phyloP scores from a whole-genome alignment of 2,329 filamentous ascomycete genomes.

The Alternaria ventricosa region DNA sequence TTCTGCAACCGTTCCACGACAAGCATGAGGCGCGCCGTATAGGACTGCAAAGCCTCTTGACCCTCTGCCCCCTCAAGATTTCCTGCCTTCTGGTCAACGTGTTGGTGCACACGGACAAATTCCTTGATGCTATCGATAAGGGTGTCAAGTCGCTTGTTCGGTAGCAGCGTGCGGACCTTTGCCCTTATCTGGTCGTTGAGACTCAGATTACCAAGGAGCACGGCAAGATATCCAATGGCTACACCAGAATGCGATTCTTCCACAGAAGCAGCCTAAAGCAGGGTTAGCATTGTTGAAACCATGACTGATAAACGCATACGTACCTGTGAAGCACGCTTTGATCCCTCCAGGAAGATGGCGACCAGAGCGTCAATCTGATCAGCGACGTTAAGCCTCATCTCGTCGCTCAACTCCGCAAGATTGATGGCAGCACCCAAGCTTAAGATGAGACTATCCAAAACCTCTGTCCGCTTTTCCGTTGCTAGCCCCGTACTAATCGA shows the following conservation, averaged over 20 bases:
- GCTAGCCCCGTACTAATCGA: conserved; percentile 35
- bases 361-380: conserved; percentile 65
- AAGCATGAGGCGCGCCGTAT: conserved; percentile 61
- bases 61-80: conserved; percentile 57
- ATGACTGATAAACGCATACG: conserved; percentile 36
- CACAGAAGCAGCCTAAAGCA: conserved; percentile 57
- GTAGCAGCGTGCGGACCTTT: conserved; percentile 53
- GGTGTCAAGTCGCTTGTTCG: conserved; percentile 55
- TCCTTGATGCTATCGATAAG: conserved; percentile 66
- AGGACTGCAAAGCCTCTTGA: conserved; percentile 54
- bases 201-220: conserved; percentile 82
- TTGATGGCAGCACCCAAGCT: conserved; percentile 86
- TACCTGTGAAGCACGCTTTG: conserved; percentile 72
- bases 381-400: conserved; percentile 53
- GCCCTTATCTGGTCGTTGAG: conserved; percentile 58
- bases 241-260: conserved; percentile 81
- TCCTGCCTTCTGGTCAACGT: conserved; percentile 59
- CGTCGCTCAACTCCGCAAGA: conserved; percentile 76
- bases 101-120: conserved; percentile 66
- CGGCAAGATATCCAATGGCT: conserved; percentile 82
- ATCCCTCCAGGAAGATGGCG: conserved; percentile 70
- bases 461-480: conserved; percentile 60
- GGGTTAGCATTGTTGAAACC: conserved; percentile 18
- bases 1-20: conserved; percentile 57
- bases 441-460: conserved; percentile 75